Evolutionary conservation across 108 stramenopile genomes (phyloP), one percentile per base, ranked within the genome.

Genomic region (Fragilaria crotonensis): DNA sequence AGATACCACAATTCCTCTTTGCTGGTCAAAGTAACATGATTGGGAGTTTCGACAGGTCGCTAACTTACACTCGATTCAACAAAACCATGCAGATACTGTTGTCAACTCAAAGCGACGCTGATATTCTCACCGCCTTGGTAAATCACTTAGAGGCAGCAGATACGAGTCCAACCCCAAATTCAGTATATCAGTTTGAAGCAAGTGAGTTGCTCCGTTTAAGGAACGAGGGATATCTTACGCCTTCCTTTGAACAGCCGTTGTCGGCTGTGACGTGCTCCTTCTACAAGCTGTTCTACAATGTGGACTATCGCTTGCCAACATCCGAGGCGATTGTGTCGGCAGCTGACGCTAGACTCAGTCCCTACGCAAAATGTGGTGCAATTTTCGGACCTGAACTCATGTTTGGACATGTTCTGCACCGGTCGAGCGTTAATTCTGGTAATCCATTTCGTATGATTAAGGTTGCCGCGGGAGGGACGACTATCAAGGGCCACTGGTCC

Each of bases 1-100:
- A 41, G 20, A 54, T 54, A 5, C 54, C 54, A 14, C 29, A 22
- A 22, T 30, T 54, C 29, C 54, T 54, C 9, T 30, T 54, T 9
- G 28, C 28, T 5, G 54, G 54, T 7, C 54, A 54, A 22, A 30
- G 28, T 54, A 54, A 54, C 29, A 54, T 54, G 54, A 27, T 30
- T 5, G 54, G 54, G 5, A 26, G 29, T 30, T 7, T 22, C 14
- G 19, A 30, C 5, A 5, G 5, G 7, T 9, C 14, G 41, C 9
- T 44, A 14, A 9, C 14, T 14, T 44, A 44, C 17, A 19, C 49
- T 25, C n/a, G 23, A 5, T 19, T 23, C n/a, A 19, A 19, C 23
- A 25, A 19, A 50, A 19, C 49, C 7, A 25, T 19, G 23, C 17
- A 50, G 49, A 11, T 41, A 14, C 36, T 41, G 14, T 14, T 41